These are phyloP conservation scores for Emericellopsis atlantica DNA, from an alignment of 2,329 filamentous ascomycete genomes.

Conservation along the genomic window DNA sequence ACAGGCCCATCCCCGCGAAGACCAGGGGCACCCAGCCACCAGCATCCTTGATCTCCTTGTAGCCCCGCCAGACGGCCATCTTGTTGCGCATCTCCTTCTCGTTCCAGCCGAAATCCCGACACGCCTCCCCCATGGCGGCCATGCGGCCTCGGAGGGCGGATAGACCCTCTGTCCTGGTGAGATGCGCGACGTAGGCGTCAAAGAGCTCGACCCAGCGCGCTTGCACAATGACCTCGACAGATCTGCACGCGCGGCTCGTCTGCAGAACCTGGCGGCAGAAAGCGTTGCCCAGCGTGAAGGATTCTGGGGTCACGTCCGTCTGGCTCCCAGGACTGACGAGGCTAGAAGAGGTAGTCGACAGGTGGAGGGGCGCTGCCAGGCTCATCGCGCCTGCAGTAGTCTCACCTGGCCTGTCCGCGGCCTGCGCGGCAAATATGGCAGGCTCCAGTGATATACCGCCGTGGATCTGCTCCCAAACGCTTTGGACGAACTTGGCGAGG, in stretches of 20 bases:
- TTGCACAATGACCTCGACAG: slow-evolving; percentile 45
- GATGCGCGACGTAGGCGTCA: slow-evolving; percentile 31
- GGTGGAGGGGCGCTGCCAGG: too few species aligned
- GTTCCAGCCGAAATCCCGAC: slow-evolving; percentile 38
- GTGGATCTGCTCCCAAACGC: slow-evolving; percentile 20
- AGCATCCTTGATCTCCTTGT: slow-evolving; percentile 43
- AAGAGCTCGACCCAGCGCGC: slow-evolving; percentile 44
- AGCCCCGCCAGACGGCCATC: slow-evolving; percentile 39
- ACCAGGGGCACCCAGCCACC: slow-evolving; percentile 43
- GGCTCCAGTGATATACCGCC: slow-evolving; percentile 14
- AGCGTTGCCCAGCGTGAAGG: slow-evolving; percentile 16
- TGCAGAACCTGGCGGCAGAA: slow-evolving; percentile 19
- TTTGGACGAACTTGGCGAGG: slow-evolving; percentile 17
- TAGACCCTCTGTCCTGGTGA: slow-evolving; percentile 23
- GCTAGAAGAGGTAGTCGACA: not conserved
- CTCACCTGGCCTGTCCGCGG: slow-evolving; percentile 6
- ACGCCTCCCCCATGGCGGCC: slow-evolving; percentile 37
- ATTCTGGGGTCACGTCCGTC: slow-evolving; percentile 2
- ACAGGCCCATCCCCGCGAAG: slow-evolving; percentile 44
- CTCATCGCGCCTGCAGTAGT: not conserved
- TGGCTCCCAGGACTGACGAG: not conserved
- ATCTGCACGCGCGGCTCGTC: slow-evolving; percentile 38
- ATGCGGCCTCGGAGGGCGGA: slow-evolving; percentile 36
- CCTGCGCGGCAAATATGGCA: slow-evolving; percentile 13
- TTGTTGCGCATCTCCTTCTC: slow-evolving; percentile 44